phyloP scores from a whole-genome alignment of 2,329 filamentous ascomycete species.

The Ceratocystis colombiana region DNA sequence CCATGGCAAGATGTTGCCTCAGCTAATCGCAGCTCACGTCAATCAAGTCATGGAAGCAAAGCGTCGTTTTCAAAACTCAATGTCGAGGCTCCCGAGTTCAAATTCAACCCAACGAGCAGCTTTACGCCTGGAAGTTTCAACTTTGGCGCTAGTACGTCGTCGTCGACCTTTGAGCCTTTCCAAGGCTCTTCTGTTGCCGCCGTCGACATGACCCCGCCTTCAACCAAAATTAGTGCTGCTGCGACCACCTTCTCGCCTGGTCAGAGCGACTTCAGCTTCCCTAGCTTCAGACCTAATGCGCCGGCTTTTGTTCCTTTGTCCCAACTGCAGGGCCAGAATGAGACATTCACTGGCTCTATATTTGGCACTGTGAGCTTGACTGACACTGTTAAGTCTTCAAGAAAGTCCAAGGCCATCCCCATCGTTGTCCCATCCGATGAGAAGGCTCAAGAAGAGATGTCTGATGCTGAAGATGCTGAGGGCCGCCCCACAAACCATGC shows the following conservation, averaged over 20 bases:
- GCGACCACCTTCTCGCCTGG: slow-evolving; percentile 63
- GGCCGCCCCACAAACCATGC: slow-evolving; percentile 51
- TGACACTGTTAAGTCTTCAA: slow-evolving; percentile 54
- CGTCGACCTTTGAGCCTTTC: slow-evolving; percentile 42
- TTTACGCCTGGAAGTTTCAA: slow-evolving; percentile 42
- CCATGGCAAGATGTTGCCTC: slow-evolving; percentile 50
- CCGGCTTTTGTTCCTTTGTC: slow-evolving; percentile 61
- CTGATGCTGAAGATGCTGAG: slow-evolving; percentile 40
- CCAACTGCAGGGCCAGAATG: slow-evolving; percentile 38
- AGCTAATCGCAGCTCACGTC: slow-evolving; percentile 32
- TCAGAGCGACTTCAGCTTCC: slow-evolving; percentile 57
- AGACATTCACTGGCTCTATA: slow-evolving; percentile 45
- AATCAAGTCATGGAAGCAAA: slow-evolving; percentile 54
- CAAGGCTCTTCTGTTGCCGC: slow-evolving; percentile 34
- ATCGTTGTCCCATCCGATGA: slow-evolving; percentile 54
- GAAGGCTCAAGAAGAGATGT: slow-evolving; percentile 29
- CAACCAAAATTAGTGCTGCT: slow-evolving; percentile 53
- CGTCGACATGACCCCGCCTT: slow-evolving; percentile 33
- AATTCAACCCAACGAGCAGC: slow-evolving; percentile 51
- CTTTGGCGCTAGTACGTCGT: slow-evolving; percentile 34
- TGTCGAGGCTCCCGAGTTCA: slow-evolving; percentile 80
- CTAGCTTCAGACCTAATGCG: slow-evolving; percentile 65
- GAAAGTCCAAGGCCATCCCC: slow-evolving; percentile 72
- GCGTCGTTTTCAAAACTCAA: slow-evolving; percentile 71
- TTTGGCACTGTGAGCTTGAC: slow-evolving; percentile 60